Conservation (phyloP, 805 yeast species). For the Barnettozyma pratensis region DNA sequence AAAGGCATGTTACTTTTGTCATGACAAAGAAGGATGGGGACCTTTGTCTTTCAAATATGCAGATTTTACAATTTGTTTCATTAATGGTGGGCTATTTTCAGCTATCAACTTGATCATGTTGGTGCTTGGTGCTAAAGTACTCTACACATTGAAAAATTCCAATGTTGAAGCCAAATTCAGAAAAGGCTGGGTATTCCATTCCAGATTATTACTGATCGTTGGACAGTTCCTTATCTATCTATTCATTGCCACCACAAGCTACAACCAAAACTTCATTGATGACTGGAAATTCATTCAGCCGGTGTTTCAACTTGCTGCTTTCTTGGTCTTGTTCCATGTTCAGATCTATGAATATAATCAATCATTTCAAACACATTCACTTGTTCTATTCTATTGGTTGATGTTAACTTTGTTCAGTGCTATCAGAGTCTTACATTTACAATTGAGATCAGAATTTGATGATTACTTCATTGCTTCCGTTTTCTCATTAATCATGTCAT, state of each 20-base stretch:
- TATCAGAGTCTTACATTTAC: constrained; percentile 37
- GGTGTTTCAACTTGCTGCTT: constrained; percentile 34
- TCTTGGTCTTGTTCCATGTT: constrained; percentile 44
- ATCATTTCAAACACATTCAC: constrained; percentile 58
- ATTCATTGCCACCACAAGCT: constrained; percentile 19
- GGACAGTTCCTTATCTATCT: constrained; percentile 26
- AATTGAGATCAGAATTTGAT: constrained; percentile 28
- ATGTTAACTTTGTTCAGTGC: constrained; percentile 43
- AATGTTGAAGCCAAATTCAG: constrained; percentile 30
- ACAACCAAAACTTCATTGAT: constrained; percentile 15
- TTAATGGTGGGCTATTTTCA: constrained; percentile 46
- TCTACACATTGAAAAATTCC: constrained; percentile 21
- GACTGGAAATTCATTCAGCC: constrained; percentile 33
- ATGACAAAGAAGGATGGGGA: constrained; percentile 36
- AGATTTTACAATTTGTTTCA: constrained; percentile 58
- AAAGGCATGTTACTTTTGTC: constrained; percentile 13
- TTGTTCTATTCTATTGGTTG: constrained; percentile 73
- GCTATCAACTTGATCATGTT: constrained; percentile 38
- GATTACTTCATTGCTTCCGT: constrained; percentile 27
- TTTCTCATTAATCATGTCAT: constrained; percentile 28
- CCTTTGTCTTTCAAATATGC: constrained; percentile 38
- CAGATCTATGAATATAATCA: constrained; percentile 73
- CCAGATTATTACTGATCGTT: constrained; percentile 29
- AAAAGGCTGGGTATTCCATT: constrained; percentile 32
- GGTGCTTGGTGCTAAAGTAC: constrained; percentile 35